Base-by-base conservation (phyloP, 2,329 filamentous ascomycete genomes). In the Dothistroma pini region DNA sequence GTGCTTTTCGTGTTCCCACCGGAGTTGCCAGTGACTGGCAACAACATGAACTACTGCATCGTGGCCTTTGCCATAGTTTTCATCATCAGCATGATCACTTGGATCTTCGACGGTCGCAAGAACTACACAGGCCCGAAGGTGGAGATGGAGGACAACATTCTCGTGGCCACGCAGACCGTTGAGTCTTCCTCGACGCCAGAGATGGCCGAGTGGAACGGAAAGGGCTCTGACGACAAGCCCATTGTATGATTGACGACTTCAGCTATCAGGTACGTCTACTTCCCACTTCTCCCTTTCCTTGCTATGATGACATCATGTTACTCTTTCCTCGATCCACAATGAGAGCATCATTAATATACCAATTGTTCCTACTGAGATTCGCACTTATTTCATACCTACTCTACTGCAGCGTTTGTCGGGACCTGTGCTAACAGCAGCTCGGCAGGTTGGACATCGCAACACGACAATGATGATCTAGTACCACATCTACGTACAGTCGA, bases 1-100 rank as follows among this genome's bases (percentile, higher is more conserved):
- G 84, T 91, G 0, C 79, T 92, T 0, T 91, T 91, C 75, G 80
- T 91, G 21, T 90, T 91, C 75, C 89, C 89, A 2, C 89, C 89
- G 0, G 81, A 81, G 8, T 70, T 86, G 4, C 87, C 87, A 0
- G 86, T 88, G 1, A 85, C 84, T 0, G 79, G 81, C 0, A 84
- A 77, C 66, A 90, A 84, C 75, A 91, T 91, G 89, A 92, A 83
- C 63, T 84, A 84, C 58, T 84, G 81, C 66, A 78, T 83, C 49
- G 83, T 81, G 19, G 83, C 80, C 0, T 85, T 86, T 54, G 83
- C 79, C 1, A 83, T 84, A 59, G 83, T 87, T 53, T 69, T 86
- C 48, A 73, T 84, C 38, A 79, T 87, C 60, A 85, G 82, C 31
- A 74, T 79, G 0, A 71, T 85, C 29, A 83, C 86, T 68, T 87